Base-by-base conservation (phyloP, 2,329 filamentous ascomycete species). In the Thielaviopsis musarum region DNA sequence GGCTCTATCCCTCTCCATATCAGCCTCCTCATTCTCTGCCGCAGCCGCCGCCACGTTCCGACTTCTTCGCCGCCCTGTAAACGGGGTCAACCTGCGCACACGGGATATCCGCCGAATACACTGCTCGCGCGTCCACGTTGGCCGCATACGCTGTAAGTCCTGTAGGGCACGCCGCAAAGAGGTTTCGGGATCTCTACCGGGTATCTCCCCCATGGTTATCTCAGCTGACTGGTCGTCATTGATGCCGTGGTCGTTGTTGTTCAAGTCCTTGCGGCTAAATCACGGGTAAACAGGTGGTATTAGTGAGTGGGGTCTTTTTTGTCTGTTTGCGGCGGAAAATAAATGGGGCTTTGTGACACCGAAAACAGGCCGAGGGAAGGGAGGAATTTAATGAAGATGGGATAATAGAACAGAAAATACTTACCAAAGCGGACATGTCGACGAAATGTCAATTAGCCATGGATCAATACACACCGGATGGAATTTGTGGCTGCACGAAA, bases 401-500 rank as follows among this genome's bases (percentile, higher is more conserved):
- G 30, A 30, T 12, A 41, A 5, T 12, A 56, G 19, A 34, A 24
- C 19, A 48, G 6, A 52, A 15, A 21, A 19, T 38, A 52, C 80
- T 74, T 73, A 85, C 83, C 83, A 86, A 61, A 86, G 68, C 19
- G 83, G 83, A 68, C 83, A 86, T 30, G 83, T 86, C 61, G 83
- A 83, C 12, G 82, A 84, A 12, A 87, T 78, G 60, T 86, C 84
- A 62, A 86, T 72, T 52, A 87, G 72, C 83, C 83, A 87, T 3
- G 83, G 83, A 65, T 87, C 83, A 60, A 87, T 77, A 65, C 83
- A 87, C 53, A 74, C 73, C 0, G 83, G 83, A 65, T 87, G 83
- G 65, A 81, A 87, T 63, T 83, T 82, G 68, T 87, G 83, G 60
- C 80, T 71, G 67, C 83, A 87, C 41, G 83, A 83, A 49, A 87